These are phyloP conservation scores for Penicillium expansum DNA, from an alignment of 2,329 filamentous ascomycete species.

Conservation along the genomic window DNA sequence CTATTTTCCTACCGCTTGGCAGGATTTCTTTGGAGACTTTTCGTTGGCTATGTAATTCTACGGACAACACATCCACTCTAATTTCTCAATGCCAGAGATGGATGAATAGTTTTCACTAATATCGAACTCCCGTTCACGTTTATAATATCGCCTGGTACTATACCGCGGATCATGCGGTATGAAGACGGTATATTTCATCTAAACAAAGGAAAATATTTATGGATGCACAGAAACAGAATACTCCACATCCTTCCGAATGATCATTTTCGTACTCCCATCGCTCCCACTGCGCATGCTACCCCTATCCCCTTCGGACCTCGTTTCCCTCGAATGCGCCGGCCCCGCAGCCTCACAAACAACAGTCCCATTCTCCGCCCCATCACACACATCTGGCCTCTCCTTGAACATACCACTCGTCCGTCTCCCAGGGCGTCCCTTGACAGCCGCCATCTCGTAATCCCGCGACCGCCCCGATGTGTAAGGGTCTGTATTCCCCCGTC, in stretches of 20 bases:
- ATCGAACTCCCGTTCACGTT: no score
- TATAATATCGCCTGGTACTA: no score
- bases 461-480: background rate
- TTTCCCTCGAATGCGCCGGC: background rate
- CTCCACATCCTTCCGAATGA: background rate
- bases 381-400: background rate
- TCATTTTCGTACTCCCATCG: slow-evolving; percentile 1
- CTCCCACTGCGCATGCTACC: background rate
- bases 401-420: background rate
- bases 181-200: background rate
- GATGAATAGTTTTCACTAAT: no score
- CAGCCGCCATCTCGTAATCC: background rate
- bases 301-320: background rate
- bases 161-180: no score
- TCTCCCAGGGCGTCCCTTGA: background rate
- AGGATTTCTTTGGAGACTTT: no score
- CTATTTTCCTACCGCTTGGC: no score
- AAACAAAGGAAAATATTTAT: background rate
- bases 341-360: background rate
- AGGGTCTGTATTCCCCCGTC: background rate
- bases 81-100: no score
- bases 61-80: no score
- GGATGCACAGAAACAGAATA: background rate
- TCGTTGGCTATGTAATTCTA: no score
- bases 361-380: background rate